A percentile compares a stretch with the other conserved stretches of the same genome.
Evolutionary conservation across 176 grass and related monocot genomes (phyloP).

Genomic region (barley (Hordeum vulgare)): MorexV3_pseudomolecules_assembly NC_058518.1:490268557-490269056

Average conservation of each 20-base stretch:
- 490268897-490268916: background rate
- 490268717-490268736: background rate
- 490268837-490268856: background rate
- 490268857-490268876: background rate
- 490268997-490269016: background rate
- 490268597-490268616: too few species aligned
- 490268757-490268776: background rate
- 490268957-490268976: slow-evolving; percentile 25
- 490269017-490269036: slow-evolving; percentile 82
- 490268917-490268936: background rate
- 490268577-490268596: background rate
- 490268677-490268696: too few species aligned
- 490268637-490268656: too few species aligned
- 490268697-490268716: too few species aligned
- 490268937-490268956: slow-evolving; percentile 7
- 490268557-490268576: background rate
- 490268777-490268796: background rate
- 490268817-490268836: background rate
- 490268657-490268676: too few species aligned
- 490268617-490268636: too few species aligned
- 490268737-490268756: background rate
- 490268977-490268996: slow-evolving; percentile 13
- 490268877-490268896: background rate
- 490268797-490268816: background rate
- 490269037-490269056: slow-evolving; percentile 44